These are phyloP conservation scores for Claviceps spartinae DNA, from an alignment of 2,329 filamentous ascomycete genomes.

Conservation along the genomic window DNA sequence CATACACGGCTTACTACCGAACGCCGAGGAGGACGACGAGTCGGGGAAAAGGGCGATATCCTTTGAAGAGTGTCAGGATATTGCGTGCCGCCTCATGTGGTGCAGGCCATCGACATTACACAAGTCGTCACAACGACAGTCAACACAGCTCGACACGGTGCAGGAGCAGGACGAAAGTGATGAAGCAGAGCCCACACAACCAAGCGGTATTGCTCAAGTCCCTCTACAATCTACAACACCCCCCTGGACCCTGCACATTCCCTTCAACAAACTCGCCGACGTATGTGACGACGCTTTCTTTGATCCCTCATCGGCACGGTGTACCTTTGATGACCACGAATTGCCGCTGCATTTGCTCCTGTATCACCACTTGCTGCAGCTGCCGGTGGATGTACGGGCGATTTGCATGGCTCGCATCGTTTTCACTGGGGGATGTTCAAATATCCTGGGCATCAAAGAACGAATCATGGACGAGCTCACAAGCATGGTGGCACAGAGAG, in stretches of 20 bases:
- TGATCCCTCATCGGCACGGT: constrained; percentile 33
- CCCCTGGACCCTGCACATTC: constrained; percentile 45
- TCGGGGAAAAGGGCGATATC: constrained; percentile 29
- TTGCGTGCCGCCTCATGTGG: constrained; percentile 65
- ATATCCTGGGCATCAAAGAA: constrained; percentile 64
- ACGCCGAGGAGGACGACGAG: constrained; percentile 17
- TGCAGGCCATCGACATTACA: constrained; percentile 33
- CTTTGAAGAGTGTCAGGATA: constrained; percentile 73
- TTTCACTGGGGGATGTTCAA: constrained; percentile 69
- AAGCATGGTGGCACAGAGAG: constrained; percentile 48
- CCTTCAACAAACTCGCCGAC: constrained; percentile 57
- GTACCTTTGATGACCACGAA: constrained; percentile 74
- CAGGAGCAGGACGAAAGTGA: constrained; percentile 44
- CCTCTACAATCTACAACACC: constrained; percentile 33
- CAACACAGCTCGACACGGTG: constrained; percentile 31
- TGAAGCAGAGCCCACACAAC: constrained; percentile 19
- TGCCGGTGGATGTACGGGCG: constrained; percentile 72
- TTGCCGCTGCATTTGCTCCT: constrained; percentile 63
- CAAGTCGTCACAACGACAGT: constrained; percentile 22
- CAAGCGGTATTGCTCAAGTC: constrained; percentile 24
- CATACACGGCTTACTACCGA: constrained; percentile 26
- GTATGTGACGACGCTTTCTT: constrained; percentile 69
- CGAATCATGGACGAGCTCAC: constrained; percentile 66
- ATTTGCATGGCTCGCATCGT: constrained; percentile 81
- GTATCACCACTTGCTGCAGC: constrained; percentile 58